Base-by-base conservation (phyloP, 2,329 filamentous ascomycete genomes). In the Colletotrichum neosansevieriae region DNA sequence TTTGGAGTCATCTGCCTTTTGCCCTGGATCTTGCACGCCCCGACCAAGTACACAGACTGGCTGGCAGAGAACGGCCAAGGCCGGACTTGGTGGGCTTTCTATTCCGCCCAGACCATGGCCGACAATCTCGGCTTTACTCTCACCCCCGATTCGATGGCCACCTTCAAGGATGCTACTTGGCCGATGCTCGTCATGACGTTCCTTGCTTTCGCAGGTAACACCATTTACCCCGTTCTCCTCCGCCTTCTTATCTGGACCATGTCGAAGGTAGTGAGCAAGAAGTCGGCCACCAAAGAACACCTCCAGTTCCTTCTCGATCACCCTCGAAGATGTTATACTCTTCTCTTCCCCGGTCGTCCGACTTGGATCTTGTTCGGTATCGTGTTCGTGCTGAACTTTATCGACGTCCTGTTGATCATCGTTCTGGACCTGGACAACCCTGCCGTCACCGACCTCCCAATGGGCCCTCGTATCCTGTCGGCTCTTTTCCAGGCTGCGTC, bases 321-420 rank as follows among this genome's bases (percentile, higher is more conserved):
- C 74, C 89, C 88, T 0, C 82, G 88, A 51, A 80, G 89, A 6
- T 90, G 88, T 71, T 91, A 88, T 72, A 90, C 87, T 4, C 82
- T 88, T 3, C 82, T 91, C 3, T 91, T 91, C 72, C 88, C 88
- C 0, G 81, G 83, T 36, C 77, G 78, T n/a, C 83, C 87, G 9
- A 90, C 88, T 0, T 90, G 86, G 86, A 85, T 84, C 71, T 80
- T 90, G 0, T 79, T 86, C 3, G 76, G 79, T 29, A 82, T 84
- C 32, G 79, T 89, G 3, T 70, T 88, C 7, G 74, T 79, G 3
- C 80, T 90, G 13, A 89, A 88, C 72, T 78, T 82, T 11, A 77
- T 86, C 45, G 88, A 89, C 74, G 79, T 86, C 7, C 75, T 89
- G 2, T 79, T 90, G 29, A 88, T 90, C 69, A 74, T 85, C 15